A percentile compares a stretch with the other conserved stretches of the same genome.
These are phyloP conservation scores for Linum lewisii DNA, from an alignment of 345 rosid genomes.

Conservation along the genomic window DNA sequence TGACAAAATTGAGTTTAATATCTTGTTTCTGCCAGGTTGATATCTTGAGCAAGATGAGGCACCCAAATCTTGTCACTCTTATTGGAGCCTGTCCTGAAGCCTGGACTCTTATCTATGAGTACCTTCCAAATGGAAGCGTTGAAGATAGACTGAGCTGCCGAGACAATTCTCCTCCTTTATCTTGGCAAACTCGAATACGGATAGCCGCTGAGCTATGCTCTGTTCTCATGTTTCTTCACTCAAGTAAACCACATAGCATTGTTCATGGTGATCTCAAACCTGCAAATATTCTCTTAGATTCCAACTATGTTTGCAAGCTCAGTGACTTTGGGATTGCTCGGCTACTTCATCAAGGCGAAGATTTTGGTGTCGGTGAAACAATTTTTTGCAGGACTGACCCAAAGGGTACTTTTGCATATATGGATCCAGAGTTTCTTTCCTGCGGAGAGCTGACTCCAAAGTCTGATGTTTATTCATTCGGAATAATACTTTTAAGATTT, in stretches of 20 bases:
- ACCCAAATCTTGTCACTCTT: constrained; percentile 78
- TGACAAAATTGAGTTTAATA: neutral
- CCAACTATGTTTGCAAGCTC: constrained; percentile 66
- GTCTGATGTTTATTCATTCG: constrained; percentile 87
- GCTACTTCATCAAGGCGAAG: constrained; percentile 22
- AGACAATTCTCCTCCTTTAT: constrained; percentile 67
- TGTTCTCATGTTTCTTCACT: constrained; percentile 79
- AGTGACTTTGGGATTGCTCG: constrained; percentile 82
- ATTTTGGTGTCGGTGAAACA: constrained; percentile 29
- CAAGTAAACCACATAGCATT: constrained; percentile 62
- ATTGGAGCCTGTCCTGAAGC: constrained; percentile 88
- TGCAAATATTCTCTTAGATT: constrained; percentile 69
- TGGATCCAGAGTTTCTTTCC: constrained; percentile 71
- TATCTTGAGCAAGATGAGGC: constrained; percentile 73
- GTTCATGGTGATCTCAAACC: constrained; percentile 93
- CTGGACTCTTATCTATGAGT: constrained; percentile 74
- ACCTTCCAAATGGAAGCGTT: constrained; percentile 82
- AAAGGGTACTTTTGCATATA: constrained; percentile 59
- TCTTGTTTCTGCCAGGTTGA: constrained; percentile 41
- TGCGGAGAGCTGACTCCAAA: constrained; percentile 71
- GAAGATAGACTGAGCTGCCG: constrained; percentile 79
- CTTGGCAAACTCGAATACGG: constrained; percentile 82
- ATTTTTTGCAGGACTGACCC: constrained; percentile 41
- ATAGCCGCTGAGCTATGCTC: constrained; percentile 79
- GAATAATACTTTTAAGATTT: constrained; percentile 59